These are phyloP conservation scores for Eucalyptus cladocalyx DNA, from an alignment of 345 rosid genomes.

Conservation along the genomic window DNA sequence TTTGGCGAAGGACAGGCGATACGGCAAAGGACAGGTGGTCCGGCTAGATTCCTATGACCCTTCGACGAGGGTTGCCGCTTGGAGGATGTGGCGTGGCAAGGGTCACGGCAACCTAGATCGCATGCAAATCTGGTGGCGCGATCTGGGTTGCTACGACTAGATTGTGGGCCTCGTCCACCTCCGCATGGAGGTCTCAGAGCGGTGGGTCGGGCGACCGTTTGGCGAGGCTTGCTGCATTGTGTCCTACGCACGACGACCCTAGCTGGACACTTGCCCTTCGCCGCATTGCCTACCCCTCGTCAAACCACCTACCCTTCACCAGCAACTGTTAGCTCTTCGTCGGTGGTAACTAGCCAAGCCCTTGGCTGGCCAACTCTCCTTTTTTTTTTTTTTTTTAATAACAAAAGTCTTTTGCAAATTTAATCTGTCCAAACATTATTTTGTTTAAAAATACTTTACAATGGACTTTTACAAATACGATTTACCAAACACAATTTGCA, in stretches of 20 bases:
- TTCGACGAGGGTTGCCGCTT: rapidly evolving
- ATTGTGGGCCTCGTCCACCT: rapidly evolving
- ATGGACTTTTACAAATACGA: rapidly evolving
- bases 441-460: rapidly evolving
- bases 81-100: rapidly evolving
- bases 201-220: rapidly evolving
- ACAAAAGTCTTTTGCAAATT: too few relatives aligned
- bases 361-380: too few relatives aligned
- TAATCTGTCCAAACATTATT: too few relatives aligned
- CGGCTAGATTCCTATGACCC: rapidly evolving
- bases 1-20: rapidly evolving
- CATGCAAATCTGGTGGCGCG: rapidly evolving
- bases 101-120: too few relatives aligned
- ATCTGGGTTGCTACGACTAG: rapidly evolving
- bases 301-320: too few relatives aligned
- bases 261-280: rapidly evolving
- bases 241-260: rapidly evolving
- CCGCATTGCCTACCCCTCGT: rapidly evolving
- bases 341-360: rapidly evolving
- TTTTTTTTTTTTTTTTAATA: too few relatives aligned
- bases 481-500: too few relatives aligned
- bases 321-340: too few relatives aligned
- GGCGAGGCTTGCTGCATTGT: rapidly evolving
- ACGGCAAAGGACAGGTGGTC: rapidly evolving
- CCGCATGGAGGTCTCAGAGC: rapidly evolving